Base-by-base conservation (phyloP, 179 eudicot genomes). In the Spergularia azorica region DNA sequence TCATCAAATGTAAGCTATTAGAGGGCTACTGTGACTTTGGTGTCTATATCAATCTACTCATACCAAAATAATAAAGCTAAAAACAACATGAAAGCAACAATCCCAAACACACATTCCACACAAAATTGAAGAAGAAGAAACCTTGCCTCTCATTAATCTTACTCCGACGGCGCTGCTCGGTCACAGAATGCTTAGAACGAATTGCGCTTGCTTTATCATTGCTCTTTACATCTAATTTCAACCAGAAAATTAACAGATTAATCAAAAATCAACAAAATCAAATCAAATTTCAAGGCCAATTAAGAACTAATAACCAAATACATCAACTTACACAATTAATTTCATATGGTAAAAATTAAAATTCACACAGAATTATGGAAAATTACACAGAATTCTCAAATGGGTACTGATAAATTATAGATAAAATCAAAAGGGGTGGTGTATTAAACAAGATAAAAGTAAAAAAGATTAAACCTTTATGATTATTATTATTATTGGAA, bases 81-180 rank as follows among this genome's bases (percentile, higher is more conserved):
- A 3, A 58, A 6, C 7, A 17, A 58, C 0, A 9, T 9, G 39
- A 46, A 18, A 20, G 54, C 72, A 12, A 21, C 36, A 67, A 67
- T 46, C 15, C 4, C 36, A 67, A 4, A 50, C 3, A 63, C 43
- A 36, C 36, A 68, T 50, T 68, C 39, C 3, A 16, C 46, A 70
- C 2, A 71, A 52, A 56, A 38, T 12, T 36, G 50, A 39, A 41
- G 13, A 3, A 38, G 13, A 58, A 63, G 41, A n/a, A 32, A 69
- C 73, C 87, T 72, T 81, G 79, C 98, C 98, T 94, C 83, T 94
- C 96, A 76, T 94, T 94, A 78, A 94, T 94, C 81, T 92, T 94
- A 87, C 96, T 90, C 84, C 98, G 83, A 48, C 98, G 84, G 11
- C 97, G 97, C 75, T 94, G 98, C 83, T 94, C 98, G 0, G 97